Evolutionary conservation across 139 green algal species (phyloP).

Genomic region (Chlamydomonas asymmetrica): DNA sequence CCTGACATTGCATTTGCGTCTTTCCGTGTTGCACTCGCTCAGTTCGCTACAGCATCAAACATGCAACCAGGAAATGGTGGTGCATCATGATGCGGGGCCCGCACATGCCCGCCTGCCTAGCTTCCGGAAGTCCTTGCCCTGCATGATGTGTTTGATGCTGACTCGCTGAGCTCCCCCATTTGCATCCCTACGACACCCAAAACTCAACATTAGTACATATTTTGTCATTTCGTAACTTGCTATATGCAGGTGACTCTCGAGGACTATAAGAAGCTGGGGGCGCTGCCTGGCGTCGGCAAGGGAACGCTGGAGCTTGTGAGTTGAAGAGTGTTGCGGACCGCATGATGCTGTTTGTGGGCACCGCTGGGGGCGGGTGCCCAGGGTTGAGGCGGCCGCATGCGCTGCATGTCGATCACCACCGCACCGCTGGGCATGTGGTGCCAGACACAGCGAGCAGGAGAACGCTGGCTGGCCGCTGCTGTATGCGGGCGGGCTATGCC

Average conservation of each 20-base stretch:
- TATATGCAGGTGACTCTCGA: background rate
- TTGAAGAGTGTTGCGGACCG: too few species aligned
- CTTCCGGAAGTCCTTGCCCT: background rate
- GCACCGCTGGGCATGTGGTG: background rate
- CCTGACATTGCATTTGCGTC: too few species aligned
- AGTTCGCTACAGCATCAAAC: too few species aligned
- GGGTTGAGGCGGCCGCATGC: background rate
- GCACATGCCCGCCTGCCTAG: background rate
- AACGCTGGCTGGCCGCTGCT: background rate
- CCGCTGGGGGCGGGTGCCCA: background rate
- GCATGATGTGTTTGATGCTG: background rate
- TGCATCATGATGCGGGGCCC: too few species aligned
- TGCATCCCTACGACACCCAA: background rate
- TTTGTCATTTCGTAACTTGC: background rate
- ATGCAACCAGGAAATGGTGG: too few species aligned
- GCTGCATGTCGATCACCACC: background rate
- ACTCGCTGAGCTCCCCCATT: constrained; percentile 3
- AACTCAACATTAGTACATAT: background rate
- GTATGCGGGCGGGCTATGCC: background rate
- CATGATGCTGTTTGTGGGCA: too few species aligned
- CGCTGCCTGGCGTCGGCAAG: constrained; percentile 37
- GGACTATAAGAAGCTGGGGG: constrained; percentile 34
- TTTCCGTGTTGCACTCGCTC: too few species aligned
- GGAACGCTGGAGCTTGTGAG: constrained; percentile 29
- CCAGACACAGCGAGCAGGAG: background rate